phyloP scores from a whole-genome alignment of 352 stramenopile genomes.

The Phytopythium sindhum region DNA sequence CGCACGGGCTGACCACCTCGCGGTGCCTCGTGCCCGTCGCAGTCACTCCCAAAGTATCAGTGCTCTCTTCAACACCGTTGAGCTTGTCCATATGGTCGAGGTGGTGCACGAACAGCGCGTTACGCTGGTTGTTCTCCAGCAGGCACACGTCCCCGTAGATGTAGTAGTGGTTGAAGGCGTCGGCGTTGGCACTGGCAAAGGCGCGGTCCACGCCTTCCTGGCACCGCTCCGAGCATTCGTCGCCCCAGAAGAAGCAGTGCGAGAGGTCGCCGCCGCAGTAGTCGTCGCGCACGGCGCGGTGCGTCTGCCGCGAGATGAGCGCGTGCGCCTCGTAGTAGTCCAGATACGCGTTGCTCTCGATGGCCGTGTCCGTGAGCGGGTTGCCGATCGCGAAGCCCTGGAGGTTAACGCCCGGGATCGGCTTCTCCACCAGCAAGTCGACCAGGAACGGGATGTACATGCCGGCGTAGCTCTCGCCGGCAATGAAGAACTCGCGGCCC shows the following conservation, averaged over 20 bases:
- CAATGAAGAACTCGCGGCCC: slow-evolving; percentile 13
- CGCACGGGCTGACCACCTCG: slow-evolving; percentile 50
- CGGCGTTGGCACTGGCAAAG: slow-evolving; percentile 30
- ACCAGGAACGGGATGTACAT: slow-evolving; percentile 85
- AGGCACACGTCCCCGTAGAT: slow-evolving; percentile 70
- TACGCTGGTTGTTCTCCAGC: slow-evolving; percentile 47
- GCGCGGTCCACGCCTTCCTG: slow-evolving; percentile 39
- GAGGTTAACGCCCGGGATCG: slow-evolving; percentile 43
- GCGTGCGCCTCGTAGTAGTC: slow-evolving; percentile 78
- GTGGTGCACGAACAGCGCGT: slow-evolving; percentile 34
- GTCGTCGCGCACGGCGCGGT: slow-evolving; percentile 41
- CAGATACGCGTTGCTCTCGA: slow-evolving; percentile 68
- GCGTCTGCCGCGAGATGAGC: slow-evolving; percentile 60
- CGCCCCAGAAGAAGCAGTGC: slow-evolving; percentile 57
- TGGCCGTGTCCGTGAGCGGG: slow-evolving; percentile 63
- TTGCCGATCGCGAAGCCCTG: slow-evolving; percentile 75
- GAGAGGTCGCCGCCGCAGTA: slow-evolving; percentile 48
- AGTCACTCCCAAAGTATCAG: background rate
- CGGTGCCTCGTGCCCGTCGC: slow-evolving; percentile 30
- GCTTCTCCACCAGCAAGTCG: slow-evolving; percentile 50
- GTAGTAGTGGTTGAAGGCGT: slow-evolving; percentile 67
- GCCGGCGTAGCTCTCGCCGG: slow-evolving; percentile 80
- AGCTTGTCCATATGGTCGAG: slow-evolving; percentile 2
- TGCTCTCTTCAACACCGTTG: background rate
- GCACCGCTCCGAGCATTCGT: slow-evolving; percentile 44